Percentiles rank a stretch among this genome's conserved stretches.
Conservation (phyloP, 257 asterid genomes). For the Scutellaria baicalensis region DNA sequence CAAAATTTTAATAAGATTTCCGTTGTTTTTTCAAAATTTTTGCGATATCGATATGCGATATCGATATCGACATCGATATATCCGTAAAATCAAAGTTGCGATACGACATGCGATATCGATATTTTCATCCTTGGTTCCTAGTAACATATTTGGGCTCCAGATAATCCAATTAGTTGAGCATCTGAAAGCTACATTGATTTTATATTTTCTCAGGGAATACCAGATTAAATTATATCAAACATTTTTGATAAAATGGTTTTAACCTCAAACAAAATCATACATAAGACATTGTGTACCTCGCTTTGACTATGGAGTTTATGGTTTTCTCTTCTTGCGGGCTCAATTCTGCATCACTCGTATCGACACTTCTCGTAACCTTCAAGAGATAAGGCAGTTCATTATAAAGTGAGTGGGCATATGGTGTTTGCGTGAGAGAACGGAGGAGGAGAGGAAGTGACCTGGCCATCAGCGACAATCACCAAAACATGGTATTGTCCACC, state of each 20-base stretch:
- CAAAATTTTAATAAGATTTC: too few species aligned
- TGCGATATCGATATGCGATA: too few species aligned
- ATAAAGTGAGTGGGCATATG: constrained; percentile 1
- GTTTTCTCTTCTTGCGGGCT: constrained; percentile 71
- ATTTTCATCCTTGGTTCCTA: too few species aligned
- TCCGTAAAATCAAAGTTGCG: too few species aligned
- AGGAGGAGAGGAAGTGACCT: constrained; percentile 32
- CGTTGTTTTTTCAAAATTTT: too few species aligned
- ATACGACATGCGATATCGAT: too few species aligned
- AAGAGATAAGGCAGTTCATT: constrained; percentile 15
- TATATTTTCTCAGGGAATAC: background rate
- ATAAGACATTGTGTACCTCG: constrained; percentile 42
- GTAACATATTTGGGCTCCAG: background rate
- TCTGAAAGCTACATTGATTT: constrained; percentile 8
- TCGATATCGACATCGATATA: too few species aligned
- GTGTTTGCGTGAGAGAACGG: background rate
- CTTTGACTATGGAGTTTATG: constrained; percentile 59
- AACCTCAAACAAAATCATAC: constrained; percentile 3
- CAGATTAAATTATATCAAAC: background rate
- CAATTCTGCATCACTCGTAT: constrained; percentile 41
- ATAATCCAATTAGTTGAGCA: background rate
- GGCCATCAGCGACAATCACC: constrained; percentile 89
- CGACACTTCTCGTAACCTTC: constrained; percentile 70
- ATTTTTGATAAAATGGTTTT: background rate
- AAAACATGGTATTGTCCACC: constrained; percentile 85